Conservation (phyloP, 2,329 filamentous ascomycete species). For the Bipolaris bicolor region DNA sequence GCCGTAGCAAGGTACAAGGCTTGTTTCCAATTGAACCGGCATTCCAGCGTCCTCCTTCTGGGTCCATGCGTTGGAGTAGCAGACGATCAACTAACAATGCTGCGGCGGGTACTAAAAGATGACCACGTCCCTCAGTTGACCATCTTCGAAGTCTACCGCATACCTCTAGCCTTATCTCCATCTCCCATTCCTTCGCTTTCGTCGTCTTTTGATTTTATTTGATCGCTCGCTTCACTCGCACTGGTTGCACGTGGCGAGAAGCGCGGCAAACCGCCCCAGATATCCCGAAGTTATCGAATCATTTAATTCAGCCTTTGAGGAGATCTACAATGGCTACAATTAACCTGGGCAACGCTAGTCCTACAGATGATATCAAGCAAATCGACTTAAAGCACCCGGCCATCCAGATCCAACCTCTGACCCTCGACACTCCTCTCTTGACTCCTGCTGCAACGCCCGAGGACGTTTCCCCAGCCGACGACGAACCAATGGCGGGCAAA, state of each 20-base stretch:
- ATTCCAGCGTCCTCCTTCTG: constrained; percentile 38
- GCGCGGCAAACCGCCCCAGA: constrained; percentile 35
- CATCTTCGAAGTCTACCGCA: constrained; percentile 21
- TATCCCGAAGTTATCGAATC: constrained; percentile 25
- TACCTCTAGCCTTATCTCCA: constrained; percentile 14
- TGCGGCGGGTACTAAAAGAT: constrained; percentile 46
- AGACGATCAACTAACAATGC: constrained; percentile 29
- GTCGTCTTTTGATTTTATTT: not conserved
- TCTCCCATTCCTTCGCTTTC: constrained; percentile 9
- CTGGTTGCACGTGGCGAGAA: constrained; percentile 30
- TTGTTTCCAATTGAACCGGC: constrained; percentile 47
- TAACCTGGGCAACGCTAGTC: constrained; percentile 37
- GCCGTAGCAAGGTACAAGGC: constrained; percentile 47
- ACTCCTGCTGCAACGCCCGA: constrained; percentile 41
- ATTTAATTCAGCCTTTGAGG: constrained; percentile 23
- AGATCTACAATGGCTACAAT: constrained; percentile 41
- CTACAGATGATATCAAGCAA: constrained; percentile 31
- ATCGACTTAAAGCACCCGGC: constrained; percentile 43
- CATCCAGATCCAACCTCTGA: constrained; percentile 39
- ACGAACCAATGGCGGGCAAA: constrained; percentile 41
- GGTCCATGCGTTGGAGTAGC: constrained; percentile 33
- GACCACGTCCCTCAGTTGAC: constrained; percentile 40
- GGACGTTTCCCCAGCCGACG: constrained; percentile 30
- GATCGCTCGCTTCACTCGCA: constrained; percentile 11
- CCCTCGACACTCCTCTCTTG: constrained; percentile 33